These are phyloP conservation scores for Helotiales sp. DNA, from an alignment of 2,329 filamentous ascomycete genomes.

Conservation along the genomic window DNA sequence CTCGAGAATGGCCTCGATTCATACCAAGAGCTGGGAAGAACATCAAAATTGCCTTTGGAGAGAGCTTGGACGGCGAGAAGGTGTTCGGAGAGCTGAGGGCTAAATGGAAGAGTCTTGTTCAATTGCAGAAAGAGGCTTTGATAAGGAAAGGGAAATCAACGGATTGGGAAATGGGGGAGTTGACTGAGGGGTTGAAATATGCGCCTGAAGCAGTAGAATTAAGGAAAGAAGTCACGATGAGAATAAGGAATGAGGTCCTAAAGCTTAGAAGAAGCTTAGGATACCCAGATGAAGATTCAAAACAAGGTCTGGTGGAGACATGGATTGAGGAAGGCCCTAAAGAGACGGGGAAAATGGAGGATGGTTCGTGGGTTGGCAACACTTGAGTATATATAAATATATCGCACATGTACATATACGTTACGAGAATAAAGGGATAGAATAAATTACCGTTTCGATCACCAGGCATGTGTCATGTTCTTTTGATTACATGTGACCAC, in stretches of 20 bases:
- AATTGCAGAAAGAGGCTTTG: constrained; percentile 47
- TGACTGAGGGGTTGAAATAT: constrained; percentile 65
- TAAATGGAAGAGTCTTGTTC: constrained; percentile 70
- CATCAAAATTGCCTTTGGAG: constrained; percentile 76
- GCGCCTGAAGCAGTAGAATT: constrained; percentile 74
- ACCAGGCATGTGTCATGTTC: no score
- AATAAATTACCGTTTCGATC: neutral
- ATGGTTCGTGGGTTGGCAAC: constrained; percentile 61
- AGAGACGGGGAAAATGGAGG: constrained; percentile 57
- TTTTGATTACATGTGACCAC: no score
- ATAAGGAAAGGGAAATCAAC: constrained; percentile 32
- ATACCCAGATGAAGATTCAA: constrained; percentile 73
- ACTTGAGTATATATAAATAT: constrained; percentile 17
- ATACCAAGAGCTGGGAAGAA: constrained; percentile 72
- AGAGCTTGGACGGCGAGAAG: constrained; percentile 69
- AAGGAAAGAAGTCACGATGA: constrained; percentile 76
- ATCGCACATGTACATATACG: neutral
- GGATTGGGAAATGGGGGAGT: constrained; percentile 52
- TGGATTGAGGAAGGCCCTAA: constrained; percentile 63
- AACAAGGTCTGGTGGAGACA: constrained; percentile 75
- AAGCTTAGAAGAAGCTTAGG: constrained; percentile 73
- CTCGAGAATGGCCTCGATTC: constrained; percentile 75
- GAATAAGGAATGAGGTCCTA: constrained; percentile 77
- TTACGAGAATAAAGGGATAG: neutral
- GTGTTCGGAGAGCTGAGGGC: constrained; percentile 76